Evolutionary conservation across 176 grass and related monocot genomes (phyloP).

Genomic region (Musa troglodytarum): DNA sequence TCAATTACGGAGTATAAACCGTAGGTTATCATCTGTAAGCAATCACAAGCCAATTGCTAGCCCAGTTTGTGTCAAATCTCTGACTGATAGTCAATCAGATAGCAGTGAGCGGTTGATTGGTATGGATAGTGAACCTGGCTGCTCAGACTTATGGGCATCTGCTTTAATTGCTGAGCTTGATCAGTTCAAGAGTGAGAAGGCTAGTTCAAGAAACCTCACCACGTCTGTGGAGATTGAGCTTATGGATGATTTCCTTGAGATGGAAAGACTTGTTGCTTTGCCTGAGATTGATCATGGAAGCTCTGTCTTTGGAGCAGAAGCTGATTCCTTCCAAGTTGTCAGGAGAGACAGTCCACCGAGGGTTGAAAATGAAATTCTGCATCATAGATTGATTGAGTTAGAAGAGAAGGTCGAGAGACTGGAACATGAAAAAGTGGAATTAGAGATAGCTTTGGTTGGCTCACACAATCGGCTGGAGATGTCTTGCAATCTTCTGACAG

Average conservation of each 20-base stretch:
- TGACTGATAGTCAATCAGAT: constrained; percentile 76
- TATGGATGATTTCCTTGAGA: constrained; percentile 99
- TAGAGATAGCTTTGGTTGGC: constrained; percentile 48
- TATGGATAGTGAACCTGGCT: constrained; percentile 53
- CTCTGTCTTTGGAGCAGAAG: constrained; percentile 36
- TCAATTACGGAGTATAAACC: constrained; percentile 40
- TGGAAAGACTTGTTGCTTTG: constrained; percentile 80
- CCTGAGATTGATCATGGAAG: constrained; percentile 34
- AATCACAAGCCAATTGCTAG: constrained; percentile 33
- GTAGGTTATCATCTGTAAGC: constrained; percentile 28
- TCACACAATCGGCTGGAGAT: constrained; percentile 40
- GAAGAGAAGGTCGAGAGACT: constrained; percentile 40
- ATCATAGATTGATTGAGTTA: constrained; percentile 27
- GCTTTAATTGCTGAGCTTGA: constrained; percentile 78
- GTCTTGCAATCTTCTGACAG: constrained; percentile 34
- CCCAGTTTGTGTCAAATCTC: constrained; percentile 48
- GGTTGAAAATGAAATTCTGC: constrained; percentile 38
- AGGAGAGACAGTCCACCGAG: constrained; percentile 30
- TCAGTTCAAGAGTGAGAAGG: constrained; percentile 55
- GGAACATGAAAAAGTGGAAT: constrained; percentile 54
- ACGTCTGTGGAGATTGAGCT: constrained; percentile 65
- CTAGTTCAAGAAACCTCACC: constrained; percentile 33
- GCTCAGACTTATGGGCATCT: constrained; percentile 67
- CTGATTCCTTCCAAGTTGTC: constrained; percentile 39
- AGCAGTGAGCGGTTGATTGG: constrained; percentile 50